Conservation (phyloP, 2,329 filamentous ascomycete species). For the Harringtonia aguacate region DNA sequence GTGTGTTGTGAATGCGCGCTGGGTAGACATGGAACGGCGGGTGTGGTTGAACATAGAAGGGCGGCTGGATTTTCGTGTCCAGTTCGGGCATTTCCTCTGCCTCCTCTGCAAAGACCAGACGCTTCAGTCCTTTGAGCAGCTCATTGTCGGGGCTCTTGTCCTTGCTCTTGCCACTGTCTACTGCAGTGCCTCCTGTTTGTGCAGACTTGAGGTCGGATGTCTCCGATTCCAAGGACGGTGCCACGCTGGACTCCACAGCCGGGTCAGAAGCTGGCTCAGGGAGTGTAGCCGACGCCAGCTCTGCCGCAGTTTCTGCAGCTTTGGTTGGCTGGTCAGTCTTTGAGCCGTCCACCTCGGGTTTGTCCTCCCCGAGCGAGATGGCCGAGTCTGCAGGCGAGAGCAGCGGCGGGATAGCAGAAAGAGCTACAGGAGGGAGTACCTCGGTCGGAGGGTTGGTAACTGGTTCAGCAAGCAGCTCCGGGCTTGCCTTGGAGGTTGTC, state of each 20-base stretch:
- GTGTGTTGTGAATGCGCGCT: conserved; percentile 73
- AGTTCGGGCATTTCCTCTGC: conserved; percentile 21
- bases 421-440: too few relatives aligned
- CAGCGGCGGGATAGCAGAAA: too few relatives aligned
- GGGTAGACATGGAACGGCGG: conserved; percentile 87
- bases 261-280: too few relatives aligned
- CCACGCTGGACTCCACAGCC: too few relatives aligned
- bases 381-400: conserved; percentile 38
- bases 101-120: conserved; percentile 23
- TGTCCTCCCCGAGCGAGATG: conserved; percentile 24
- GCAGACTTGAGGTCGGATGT: too few relatives aligned
- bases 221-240: too few relatives aligned
- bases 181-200: too few relatives aligned
- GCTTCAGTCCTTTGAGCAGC: conserved; percentile 14
- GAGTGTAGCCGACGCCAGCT: not conserved
- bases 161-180: too few relatives aligned
- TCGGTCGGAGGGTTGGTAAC: not conserved
- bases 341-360: too few relatives aligned
- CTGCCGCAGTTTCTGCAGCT: not conserved
- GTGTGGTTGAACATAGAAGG: conserved; percentile 85
- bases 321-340: not conserved
- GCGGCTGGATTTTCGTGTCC: conserved; percentile 60
- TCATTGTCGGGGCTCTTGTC: conserved; percentile 9
- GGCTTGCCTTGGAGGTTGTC: conserved; percentile 6
- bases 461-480: not conserved